Base-by-base conservation (phyloP, 1,284 basidiomycete genomes). In the Quambalaria eucalypti region DNA sequence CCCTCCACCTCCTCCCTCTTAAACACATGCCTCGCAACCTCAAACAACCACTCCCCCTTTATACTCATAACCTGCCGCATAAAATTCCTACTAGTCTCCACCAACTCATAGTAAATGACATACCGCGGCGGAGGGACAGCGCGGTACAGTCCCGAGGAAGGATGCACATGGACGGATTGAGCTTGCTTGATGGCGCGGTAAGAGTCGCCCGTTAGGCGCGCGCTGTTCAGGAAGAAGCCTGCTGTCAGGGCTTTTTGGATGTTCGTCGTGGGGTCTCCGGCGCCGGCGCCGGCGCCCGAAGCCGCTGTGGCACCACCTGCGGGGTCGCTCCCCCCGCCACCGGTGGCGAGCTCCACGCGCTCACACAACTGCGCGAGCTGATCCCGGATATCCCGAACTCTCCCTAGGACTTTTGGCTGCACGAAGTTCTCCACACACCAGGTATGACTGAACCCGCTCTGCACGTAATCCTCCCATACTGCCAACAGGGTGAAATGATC, bases 401-500 rank as follows among this genome's bases (percentile, higher is more conserved):
- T 83, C 63, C 85, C 87, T 12, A 99, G 78, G n/a, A 55, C 53
- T 81, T 98, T 98, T 81, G 89, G 92, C 78, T 98, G 95, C 51
- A 99, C 79, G 78, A 93, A 99, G 72, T 98, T 91, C 73, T 96
- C 63, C 48, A 66, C 44, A 50, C 67, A 69, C 21, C 65, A 73
- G 42, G 48, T 54, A 44, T 59, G 57, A 52, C 88, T 90, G 76
- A 92, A 98, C 70, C 89, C 90, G 36, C 89, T 89, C 68, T 98
- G 92, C 26, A 89, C 89, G 92, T 93, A 99, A 74, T 97, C 91
- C 74, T 96, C 89, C 87, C 90, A 98, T 6, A 97, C 90, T 74
- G 96, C 96, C 40, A 97, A 81, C 52, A 97, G 78, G 2, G 92
- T 97, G 74, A 98, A 96, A 78, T 97, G 93, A 71, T 99, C 95